Evolutionary conservation across 305 asterid genomes (phyloP).

Genomic region (Petunia hybrid): DNA sequence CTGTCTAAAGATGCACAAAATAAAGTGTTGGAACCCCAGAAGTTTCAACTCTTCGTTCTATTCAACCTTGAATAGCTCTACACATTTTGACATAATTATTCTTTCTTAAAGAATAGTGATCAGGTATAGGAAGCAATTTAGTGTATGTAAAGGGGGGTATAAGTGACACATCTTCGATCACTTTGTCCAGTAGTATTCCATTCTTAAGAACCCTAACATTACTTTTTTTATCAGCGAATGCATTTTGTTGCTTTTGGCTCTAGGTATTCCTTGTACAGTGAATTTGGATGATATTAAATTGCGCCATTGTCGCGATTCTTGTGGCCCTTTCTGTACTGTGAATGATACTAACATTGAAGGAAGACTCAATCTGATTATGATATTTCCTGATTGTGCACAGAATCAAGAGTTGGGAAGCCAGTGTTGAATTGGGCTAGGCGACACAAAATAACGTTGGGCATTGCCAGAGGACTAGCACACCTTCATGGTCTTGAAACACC

Average conservation of each 20-base stretch:
- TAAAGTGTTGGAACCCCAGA: background rate
- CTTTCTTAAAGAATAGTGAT: background rate
- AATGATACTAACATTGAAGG: background rate
- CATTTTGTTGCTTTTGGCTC: constrained; percentile 17
- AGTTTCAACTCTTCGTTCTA: background rate
- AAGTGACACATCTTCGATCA: background rate
- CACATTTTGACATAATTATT: background rate
- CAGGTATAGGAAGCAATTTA: background rate
- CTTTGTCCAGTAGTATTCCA: background rate
- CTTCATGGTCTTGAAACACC: constrained; percentile 91
- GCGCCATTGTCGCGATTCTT: background rate
- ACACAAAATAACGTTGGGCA: constrained; percentile 89
- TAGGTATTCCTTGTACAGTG: background rate
- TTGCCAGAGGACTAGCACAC: constrained; percentile 89
- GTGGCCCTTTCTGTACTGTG: background rate
- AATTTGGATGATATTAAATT: background rate
- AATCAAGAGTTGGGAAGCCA: constrained; percentile 90
- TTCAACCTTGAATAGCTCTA: background rate
- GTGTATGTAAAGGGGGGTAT: background rate
- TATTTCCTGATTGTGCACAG: constrained; percentile 46
- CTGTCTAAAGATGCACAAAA: background rate
- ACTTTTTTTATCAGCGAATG: background rate
- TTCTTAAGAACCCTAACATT: background rate
- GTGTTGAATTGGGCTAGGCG: constrained; percentile 90
- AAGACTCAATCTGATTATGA: constrained; percentile 15